These are phyloP conservation scores for Ceratocystis alfenasii DNA, from an alignment of 2,329 filamentous ascomycete species.

Conservation along the genomic window DNA sequence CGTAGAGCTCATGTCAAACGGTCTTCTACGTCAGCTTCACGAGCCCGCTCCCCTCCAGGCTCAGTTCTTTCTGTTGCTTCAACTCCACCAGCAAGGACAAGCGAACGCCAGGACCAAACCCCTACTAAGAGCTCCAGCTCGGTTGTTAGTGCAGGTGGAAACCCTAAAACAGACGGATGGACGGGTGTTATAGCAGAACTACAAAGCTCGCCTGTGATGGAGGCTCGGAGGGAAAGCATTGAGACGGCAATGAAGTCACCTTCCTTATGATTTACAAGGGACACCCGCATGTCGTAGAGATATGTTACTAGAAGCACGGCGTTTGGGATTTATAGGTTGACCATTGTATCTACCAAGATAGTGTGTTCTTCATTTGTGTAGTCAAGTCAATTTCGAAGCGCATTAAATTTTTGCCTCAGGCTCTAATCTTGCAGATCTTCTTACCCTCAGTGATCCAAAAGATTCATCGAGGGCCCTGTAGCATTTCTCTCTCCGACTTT, in stretches of 20 bases:
- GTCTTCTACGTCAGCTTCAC: constrained; percentile 7
- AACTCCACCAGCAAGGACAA: constrained; percentile 9
- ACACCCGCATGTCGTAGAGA: too few relatives aligned
- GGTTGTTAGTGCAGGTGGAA: constrained; percentile 25
- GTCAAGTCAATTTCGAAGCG: background rate
- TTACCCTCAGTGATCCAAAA: constrained; percentile 25
- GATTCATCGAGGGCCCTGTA: constrained; percentile 36
- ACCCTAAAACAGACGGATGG: constrained; percentile 37
- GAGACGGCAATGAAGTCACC: constrained; percentile 40
- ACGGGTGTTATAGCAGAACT: constrained; percentile 51
- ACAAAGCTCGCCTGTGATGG: constrained; percentile 48
- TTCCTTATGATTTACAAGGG: background rate
- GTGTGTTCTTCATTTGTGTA: background rate
- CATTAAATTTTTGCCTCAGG: too few relatives aligned
- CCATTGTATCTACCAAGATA: too few relatives aligned
- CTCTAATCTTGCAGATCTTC: too few relatives aligned
- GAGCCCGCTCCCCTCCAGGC: constrained; percentile 5
- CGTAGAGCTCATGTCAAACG: background rate
- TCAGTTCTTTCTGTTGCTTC: constrained; percentile 11
- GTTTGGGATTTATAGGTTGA: too few relatives aligned
- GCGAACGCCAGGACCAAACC: constrained; percentile 5
- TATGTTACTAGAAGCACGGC: too few relatives aligned
- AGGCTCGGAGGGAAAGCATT: constrained; percentile 39
- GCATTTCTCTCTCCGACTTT: constrained; percentile 47
- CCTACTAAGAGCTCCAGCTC: constrained; percentile 16